These are phyloP conservation scores for Elymus sibiricus DNA, from an alignment of 176 grass and related monocot species.

Conservation along the genomic window DNA sequence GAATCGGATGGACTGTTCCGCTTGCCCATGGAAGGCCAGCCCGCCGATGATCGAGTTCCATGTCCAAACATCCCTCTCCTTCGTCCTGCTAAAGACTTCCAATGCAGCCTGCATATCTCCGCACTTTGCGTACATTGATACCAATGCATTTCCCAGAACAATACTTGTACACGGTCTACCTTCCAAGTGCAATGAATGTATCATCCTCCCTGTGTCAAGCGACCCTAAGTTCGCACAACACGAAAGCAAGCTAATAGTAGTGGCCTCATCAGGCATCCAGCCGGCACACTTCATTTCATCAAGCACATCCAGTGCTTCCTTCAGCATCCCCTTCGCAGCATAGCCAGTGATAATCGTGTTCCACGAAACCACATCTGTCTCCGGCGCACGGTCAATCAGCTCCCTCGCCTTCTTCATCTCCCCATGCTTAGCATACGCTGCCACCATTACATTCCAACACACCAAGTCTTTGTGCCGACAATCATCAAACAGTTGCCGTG, in stretches of 20 bases:
- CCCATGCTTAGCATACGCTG: slow-evolving; percentile 30
- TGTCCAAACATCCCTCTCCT: slow-evolving; percentile 39
- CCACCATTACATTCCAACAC: slow-evolving; percentile 50
- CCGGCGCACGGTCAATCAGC: slow-evolving; percentile 23
- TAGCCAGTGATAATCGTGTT: slow-evolving; percentile 42
- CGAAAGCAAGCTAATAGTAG: slow-evolving; percentile 39
- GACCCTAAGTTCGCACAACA: slow-evolving; percentile 26
- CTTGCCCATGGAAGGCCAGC: slow-evolving; percentile 41
- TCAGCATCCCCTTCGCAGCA: neutral
- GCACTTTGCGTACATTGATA: slow-evolving; percentile 45
- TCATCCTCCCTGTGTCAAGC: slow-evolving; percentile 31
- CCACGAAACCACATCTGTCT: slow-evolving; percentile 43
- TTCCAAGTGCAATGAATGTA: slow-evolving; percentile 35
- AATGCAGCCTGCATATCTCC: slow-evolving; percentile 29
- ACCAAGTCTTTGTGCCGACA: slow-evolving; percentile 34
- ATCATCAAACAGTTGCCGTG: slow-evolving; percentile 39
- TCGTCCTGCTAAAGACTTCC: slow-evolving; percentile 26
- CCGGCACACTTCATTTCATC: slow-evolving; percentile 29
- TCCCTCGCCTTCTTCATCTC: slow-evolving; percentile 38
- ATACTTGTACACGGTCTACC: neutral
- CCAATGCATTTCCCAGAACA: slow-evolving; percentile 26
- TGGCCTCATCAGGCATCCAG: slow-evolving; percentile 42
- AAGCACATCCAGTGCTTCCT: slow-evolving; percentile 26
- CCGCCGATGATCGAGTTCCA: slow-evolving; percentile 52
- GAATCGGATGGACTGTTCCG: neutral